Evolutionary conservation across 2,329 filamentous ascomycete species (phyloP).

Genomic region (Xylaria sp.): DNA sequence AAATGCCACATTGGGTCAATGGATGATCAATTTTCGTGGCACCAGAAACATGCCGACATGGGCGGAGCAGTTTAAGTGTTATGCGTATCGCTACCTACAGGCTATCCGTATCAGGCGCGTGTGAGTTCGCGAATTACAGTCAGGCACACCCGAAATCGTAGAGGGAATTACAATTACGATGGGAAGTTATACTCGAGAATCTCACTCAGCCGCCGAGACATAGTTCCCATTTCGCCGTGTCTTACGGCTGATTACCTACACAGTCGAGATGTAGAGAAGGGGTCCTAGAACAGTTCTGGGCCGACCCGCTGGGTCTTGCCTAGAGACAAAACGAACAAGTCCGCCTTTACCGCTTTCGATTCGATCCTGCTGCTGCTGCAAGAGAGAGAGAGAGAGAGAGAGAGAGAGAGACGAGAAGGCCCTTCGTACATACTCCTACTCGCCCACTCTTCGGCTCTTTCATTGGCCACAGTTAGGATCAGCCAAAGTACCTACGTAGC

Average conservation of each 20-base stretch:
- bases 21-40: slow-evolving; percentile 30
- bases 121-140: background rate
- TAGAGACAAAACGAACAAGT: background rate
- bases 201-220: background rate
- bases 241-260: background rate
- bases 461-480: background rate
- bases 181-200: background rate
- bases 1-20: background rate
- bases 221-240: too few relatives aligned
- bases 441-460: background rate
- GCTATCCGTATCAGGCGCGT: background rate
- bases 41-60: slow-evolving; percentile 18
- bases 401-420: background rate
- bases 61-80: background rate
- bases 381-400: background rate
- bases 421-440: slow-evolving; percentile 2
- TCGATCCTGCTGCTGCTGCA: background rate
- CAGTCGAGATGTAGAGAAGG: background rate
- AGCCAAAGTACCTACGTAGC: background rate
- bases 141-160: background rate
- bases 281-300: background rate
- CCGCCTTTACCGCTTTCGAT: background rate
- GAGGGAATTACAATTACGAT: background rate
- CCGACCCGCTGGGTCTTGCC: background rate
- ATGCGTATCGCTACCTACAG: slow-evolving; percentile 3